Evolutionary conservation across 2,329 filamentous ascomycete species (phyloP), one percentile per base, ranked within the genome.

Genomic region (Penicillium sp.): DNA sequence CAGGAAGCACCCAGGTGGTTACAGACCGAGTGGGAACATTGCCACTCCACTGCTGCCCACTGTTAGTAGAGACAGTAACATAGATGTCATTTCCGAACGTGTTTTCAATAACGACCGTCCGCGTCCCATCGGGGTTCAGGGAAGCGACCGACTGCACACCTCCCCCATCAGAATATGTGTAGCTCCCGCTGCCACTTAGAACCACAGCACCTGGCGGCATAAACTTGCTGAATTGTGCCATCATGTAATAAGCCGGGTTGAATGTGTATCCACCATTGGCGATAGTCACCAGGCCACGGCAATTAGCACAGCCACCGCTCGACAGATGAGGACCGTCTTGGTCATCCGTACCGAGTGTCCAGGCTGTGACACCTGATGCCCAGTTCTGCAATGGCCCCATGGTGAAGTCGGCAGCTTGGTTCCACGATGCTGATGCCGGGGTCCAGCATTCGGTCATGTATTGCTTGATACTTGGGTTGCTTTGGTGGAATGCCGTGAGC

Each of bases 221-320:
- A 63, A 77, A 81, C 56, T 70, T 74, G 63, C 73, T 76, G 64
- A 80, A 81, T 64, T 83, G 81, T 1, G 78, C 80, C 55, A 83
- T 70, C 74, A 81, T 80, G 64, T 82, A 82, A 67, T 81, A 82
- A 56, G 81, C 79, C 6, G 78, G 72, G 24, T 74, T 76, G 56
- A 77, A 74, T 4, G 67, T 69, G 65, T 82, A 83, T 3, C 72
- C 74, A 21, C 69, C 71, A 10, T 71, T 62, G 7, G 66, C 64
- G 31, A 68, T 54, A 21, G 65, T 66, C 5, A 70, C 64, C 14
- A 68, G 44, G 2, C 67, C 67, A 8, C 58, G 58, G 43, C 67
- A 70, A n/a, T 45, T 61, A 10, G 27, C 57, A 50, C 67, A 70
- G 4, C 67, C 67, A 10, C 67, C 67, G 18, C 47, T 62, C 11